Conservation (phyloP, 176 grass and related monocot species). For the Ensete ventricosum region DNA sequence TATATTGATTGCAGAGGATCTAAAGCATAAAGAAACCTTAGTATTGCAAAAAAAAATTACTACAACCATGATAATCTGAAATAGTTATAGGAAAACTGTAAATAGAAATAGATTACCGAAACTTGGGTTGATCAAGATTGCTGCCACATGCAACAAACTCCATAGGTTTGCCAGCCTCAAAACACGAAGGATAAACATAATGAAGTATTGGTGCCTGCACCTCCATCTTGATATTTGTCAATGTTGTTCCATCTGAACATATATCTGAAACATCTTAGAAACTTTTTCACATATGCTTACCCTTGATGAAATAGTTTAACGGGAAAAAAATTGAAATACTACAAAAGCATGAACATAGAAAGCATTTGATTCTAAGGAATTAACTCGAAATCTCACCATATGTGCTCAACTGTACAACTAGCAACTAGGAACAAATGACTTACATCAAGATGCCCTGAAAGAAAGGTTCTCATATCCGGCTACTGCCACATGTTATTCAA, state of each 20-base stretch:
- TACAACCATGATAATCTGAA: not conserved
- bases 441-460: no score
- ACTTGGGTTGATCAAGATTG: conserved; percentile 79
- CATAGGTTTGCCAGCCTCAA: conserved; percentile 83
- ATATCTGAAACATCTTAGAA: not conserved
- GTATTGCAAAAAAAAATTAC: not conserved
- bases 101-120: conserved; percentile 37
- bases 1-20: no score
- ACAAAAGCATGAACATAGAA: not conserved
- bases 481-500: no score
- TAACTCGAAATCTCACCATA: no score
- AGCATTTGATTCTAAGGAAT: not conserved
- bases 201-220: conserved; percentile 73
- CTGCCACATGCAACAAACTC: conserved; percentile 78
- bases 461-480: no score
- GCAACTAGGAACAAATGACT: no score
- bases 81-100: not conserved
- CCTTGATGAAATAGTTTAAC: not conserved
- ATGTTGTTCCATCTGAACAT: conserved; percentile 58
- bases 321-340: not conserved
- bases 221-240: conserved; percentile 76
- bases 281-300: not conserved
- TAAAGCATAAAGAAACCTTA: no score
- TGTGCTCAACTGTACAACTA: no score
- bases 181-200: conserved; percentile 78